phyloP scores from a whole-genome alignment of 108 stramenopile species.

The Conticribra guillardii region DNA sequence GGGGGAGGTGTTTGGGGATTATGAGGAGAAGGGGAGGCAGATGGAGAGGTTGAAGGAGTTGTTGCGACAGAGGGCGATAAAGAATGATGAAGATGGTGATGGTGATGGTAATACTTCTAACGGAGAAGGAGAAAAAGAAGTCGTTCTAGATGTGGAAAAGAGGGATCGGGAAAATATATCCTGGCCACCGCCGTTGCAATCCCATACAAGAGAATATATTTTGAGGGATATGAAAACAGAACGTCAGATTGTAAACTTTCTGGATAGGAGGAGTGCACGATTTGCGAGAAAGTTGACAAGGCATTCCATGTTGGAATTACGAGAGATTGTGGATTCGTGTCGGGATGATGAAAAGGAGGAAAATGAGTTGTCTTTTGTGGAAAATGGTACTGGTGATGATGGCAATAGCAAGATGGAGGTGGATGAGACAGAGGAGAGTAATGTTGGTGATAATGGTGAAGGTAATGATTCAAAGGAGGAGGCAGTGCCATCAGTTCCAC shows the following conservation, averaged over 20 bases:
- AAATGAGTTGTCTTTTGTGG: background rate
- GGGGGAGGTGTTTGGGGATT: constrained; percentile 68
- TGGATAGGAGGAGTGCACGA: constrained; percentile 72
- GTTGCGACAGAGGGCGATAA: constrained; percentile 1
- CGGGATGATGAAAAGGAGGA: constrained; percentile 14
- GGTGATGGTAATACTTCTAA: background rate
- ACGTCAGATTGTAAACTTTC: constrained; percentile 59
- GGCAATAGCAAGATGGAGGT: background rate
- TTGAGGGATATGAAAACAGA: constrained; percentile 53
- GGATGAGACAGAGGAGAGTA: background rate
- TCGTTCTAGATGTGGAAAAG: constrained; percentile 54
- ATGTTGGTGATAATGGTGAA: background rate
- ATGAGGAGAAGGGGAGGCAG: constrained; percentile 18
- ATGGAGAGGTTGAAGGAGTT: constrained; percentile 1
- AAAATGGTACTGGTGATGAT: background rate
- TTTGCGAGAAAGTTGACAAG: constrained; percentile 83
- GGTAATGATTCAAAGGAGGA: background rate
- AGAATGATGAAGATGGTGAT: constrained; percentile 5
- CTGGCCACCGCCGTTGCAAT: constrained; percentile 81
- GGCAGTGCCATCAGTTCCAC: background rate
- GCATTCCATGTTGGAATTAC: constrained; percentile 59
- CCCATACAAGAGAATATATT: constrained; percentile 72
- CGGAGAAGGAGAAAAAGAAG: constrained; percentile 22
- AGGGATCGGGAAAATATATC: constrained; percentile 56
- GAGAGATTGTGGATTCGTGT: constrained; percentile 46